phyloP scores from a whole-genome alignment of 2,329 filamentous ascomycete species.

The Beauveria pseudobassiana region DNA sequence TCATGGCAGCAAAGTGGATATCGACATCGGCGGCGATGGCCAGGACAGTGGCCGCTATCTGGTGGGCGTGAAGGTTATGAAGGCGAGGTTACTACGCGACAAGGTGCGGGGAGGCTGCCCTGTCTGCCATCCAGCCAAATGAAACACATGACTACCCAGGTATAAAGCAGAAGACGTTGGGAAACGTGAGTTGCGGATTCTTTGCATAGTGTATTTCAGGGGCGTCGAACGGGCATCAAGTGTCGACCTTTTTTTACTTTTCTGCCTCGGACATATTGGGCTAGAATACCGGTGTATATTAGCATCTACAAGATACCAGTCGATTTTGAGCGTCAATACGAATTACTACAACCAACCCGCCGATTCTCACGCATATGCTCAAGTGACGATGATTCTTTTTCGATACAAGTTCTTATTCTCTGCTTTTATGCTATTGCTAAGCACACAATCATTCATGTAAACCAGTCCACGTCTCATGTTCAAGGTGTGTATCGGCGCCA shows the following conservation, averaged over 20 bases:
- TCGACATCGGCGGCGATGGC: slow-evolving; percentile 35
- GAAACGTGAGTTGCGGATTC: background rate
- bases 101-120: slow-evolving; percentile 60
- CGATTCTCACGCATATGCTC: background rate
- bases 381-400: background rate
- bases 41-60: slow-evolving; percentile 47
- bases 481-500: background rate
- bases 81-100: slow-evolving; percentile 70
- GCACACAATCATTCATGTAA: background rate
- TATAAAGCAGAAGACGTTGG: too few relatives aligned
- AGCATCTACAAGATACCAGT: slow-evolving; percentile 14
- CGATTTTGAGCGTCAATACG: background rate
- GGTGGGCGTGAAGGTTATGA: slow-evolving; percentile 80
- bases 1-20: slow-evolving; percentile 38
- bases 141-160: background rate
- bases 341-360: background rate
- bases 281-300: background rate
- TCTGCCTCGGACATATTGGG: background rate
- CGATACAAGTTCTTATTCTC: slow-evolving; percentile 11
- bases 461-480: background rate
- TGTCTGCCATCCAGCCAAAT: slow-evolving; percentile 35
- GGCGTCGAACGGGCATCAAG: background rate
- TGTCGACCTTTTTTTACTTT: background rate
- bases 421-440: slow-evolving; percentile 10
- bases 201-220: background rate